A percentile compares a stretch with the other conserved stretches of the same genome.
phyloP scores from a whole-genome alignment of 2,329 filamentous ascomycete species.

The Chaetomium globosum region DNA sequence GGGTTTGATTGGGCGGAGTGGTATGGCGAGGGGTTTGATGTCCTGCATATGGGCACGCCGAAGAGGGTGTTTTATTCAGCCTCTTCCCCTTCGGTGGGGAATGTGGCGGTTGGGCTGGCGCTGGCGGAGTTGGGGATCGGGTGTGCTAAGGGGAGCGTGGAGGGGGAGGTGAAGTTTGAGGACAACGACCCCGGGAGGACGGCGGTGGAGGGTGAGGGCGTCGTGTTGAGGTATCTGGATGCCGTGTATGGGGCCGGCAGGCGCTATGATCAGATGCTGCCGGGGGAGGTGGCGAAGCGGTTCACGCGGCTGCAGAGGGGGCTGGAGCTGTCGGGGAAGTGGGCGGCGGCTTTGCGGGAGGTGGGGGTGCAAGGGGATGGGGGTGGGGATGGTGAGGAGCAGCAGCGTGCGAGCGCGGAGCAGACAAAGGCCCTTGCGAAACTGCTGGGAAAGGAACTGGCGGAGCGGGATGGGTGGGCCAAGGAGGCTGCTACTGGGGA shows the following conservation, averaged over 20 bases:
- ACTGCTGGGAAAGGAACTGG: conserved; percentile 37
- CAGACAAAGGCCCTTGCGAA: conserved; percentile 14
- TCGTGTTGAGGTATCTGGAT: conserved; percentile 64
- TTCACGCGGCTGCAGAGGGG: conserved; percentile 50
- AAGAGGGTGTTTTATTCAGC: conserved; percentile 51
- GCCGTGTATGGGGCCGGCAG: conserved; percentile 49
- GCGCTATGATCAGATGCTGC: conserved; percentile 34
- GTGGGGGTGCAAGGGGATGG: conserved; percentile 19
- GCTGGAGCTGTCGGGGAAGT: conserved; percentile 44
- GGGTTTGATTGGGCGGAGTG: conserved; percentile 60
- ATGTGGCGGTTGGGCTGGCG: conserved; percentile 55
- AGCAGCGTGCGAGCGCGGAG: background rate
- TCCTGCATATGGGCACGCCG: conserved; percentile 65
- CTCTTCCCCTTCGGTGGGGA: conserved; percentile 41
- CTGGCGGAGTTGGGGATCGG: conserved; percentile 52
- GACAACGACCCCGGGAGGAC: conserved; percentile 57
- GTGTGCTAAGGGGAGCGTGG: conserved; percentile 50
- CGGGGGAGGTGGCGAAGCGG: conserved; percentile 43
- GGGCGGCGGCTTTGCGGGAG: conserved; percentile 36
- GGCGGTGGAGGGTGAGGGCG: conserved; percentile 52
- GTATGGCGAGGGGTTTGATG: conserved; percentile 84
- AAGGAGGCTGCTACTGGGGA: conserved; percentile 38
- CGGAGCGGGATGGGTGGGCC: conserved; percentile 47
- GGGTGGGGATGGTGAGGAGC: background rate
- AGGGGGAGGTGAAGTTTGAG: conserved; percentile 51